Base-by-base conservation (phyloP, 2,329 filamentous ascomycete genomes). In the Chaetomium globosum region DNA sequence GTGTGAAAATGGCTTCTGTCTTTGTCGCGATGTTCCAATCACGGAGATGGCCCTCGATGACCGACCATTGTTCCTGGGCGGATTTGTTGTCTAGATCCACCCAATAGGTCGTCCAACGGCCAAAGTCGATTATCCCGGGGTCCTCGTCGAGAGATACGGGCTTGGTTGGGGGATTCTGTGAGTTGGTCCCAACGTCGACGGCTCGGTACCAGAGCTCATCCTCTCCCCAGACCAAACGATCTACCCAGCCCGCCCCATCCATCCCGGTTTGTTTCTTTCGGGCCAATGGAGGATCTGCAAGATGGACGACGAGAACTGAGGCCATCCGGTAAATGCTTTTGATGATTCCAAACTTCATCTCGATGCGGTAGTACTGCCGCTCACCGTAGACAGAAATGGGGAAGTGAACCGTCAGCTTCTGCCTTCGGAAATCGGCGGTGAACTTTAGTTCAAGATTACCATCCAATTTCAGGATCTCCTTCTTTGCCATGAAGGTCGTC, bases 11-110 rank as follows among this genome's bases (percentile, higher is more conserved):
- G 9, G 77, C 46, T 39, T 72, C 23, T 75, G 72, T 39, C 36
- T 21, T 77, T 65, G 36, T 81, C 0, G 78, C 73, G 57, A 97
- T 81, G 65, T 96, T 96, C 77, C 90, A 90, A 68, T 96, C 90
- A 12, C 80, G 78, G 0, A 97, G 79, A 1, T 85, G 84, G 9
- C 78, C 74, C 4, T 81, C 77, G 23, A 90, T 78, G 0, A 76
- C 69, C 1, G 74, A 68, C 71, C 83, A 82, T 2, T 70, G 66
- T 0, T 72, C 67, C 1, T 75, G 69, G 7, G 73, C 68, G 1
- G 73, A 65, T 1, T 70, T 69, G 1, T 74, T 63, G 2, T 74
- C 63, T 4, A 87, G 72, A 0, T 77, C 71, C n/a, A 87, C 71
- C 56, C 80, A 78, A 63, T 87, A 82, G 0, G 82, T 81, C 10